Percentiles rank a stretch among this genome's conserved stretches.
These are phyloP conservation scores for Stentor coeruleus DNA, from an alignment of 73 alveolate species.

Conservation along the genomic window DNA sequence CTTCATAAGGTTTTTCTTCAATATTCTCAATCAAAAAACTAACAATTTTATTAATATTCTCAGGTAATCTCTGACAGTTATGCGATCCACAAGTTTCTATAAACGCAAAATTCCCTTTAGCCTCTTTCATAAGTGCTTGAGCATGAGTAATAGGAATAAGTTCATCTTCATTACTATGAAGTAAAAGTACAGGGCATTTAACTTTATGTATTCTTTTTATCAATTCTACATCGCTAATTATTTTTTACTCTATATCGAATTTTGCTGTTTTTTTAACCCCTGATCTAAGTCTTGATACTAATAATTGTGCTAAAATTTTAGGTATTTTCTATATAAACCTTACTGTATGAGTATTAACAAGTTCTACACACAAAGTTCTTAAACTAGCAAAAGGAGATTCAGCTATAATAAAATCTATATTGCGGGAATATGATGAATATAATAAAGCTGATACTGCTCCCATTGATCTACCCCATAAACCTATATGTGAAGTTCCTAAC, in stretches of 20 bases:
- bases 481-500: conserved; percentile 37
- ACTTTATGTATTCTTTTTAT: conserved; percentile 29
- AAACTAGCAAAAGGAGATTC: conserved; percentile 63
- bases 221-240: conserved; percentile 29
- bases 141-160: conserved; percentile 63
- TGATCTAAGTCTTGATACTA: conserved; percentile 35
- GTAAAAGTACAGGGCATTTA: conserved; percentile 43
- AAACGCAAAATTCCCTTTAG: background rate
- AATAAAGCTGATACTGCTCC: conserved; percentile 66
- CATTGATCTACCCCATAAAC: conserved; percentile 69
- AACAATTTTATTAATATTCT: background rate
- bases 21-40: background rate
- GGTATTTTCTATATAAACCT: conserved; percentile 32
- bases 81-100: conserved; percentile 15
- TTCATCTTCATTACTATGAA: conserved; percentile 64
- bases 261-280: conserved; percentile 37
- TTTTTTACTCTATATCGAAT: conserved; percentile 35
- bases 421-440: conserved; percentile 44
- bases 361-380: conserved; percentile 45
- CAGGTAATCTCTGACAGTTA: background rate
- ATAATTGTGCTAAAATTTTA: conserved; percentile 28
- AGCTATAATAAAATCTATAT: conserved; percentile 40
- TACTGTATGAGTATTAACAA: conserved; percentile 31
- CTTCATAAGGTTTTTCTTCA: conserved; percentile 14
- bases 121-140: background rate